Conservation (phyloP, 75 land plant genomes). For the Azolla pinnata region DNA sequence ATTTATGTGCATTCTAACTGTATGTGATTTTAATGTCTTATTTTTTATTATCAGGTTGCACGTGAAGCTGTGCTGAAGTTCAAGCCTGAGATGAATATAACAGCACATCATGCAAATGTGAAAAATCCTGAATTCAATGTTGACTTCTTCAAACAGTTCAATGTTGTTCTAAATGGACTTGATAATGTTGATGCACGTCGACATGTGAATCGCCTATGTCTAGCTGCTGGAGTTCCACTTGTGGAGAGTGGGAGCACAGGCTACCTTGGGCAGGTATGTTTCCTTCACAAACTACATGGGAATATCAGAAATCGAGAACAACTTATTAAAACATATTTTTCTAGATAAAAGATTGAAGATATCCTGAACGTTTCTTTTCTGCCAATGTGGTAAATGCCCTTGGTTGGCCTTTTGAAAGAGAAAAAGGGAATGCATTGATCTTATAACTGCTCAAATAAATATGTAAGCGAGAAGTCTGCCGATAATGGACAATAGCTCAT, state of each 20-base stretch:
- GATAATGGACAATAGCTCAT: too few species aligned
- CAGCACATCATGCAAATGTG: conserved; percentile 88
- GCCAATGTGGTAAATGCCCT: too few species aligned
- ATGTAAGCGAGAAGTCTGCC: too few species aligned
- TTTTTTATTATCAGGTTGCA: conserved; percentile 57
- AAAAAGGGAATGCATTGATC: too few species aligned
- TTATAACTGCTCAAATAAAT: too few species aligned
- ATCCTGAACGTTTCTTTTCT: too few species aligned
- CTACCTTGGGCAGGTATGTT: conserved; percentile 85
- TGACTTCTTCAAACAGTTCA: conserved; percentile 90
- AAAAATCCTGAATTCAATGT: conserved; percentile 79
- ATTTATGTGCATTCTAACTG: background rate
- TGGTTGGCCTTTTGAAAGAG: too few species aligned
- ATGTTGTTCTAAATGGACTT: conserved; percentile 90
- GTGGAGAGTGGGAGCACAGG: conserved; percentile 99
- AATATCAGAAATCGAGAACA: too few species aligned
- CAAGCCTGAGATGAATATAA: conserved; percentile 73
- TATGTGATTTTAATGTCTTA: background rate
- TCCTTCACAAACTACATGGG: background rate
- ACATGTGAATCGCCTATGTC: conserved; percentile 95
- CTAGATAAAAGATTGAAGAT: too few species aligned
- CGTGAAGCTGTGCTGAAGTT: conserved; percentile 89
- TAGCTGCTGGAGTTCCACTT: conserved; percentile 93
- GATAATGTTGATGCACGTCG: conserved; percentile 97
- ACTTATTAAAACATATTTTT: too few species aligned